Evolutionary conservation across 352 stramenopile genomes (phyloP).

Genomic region (Pythium myriotylum): DNA sequence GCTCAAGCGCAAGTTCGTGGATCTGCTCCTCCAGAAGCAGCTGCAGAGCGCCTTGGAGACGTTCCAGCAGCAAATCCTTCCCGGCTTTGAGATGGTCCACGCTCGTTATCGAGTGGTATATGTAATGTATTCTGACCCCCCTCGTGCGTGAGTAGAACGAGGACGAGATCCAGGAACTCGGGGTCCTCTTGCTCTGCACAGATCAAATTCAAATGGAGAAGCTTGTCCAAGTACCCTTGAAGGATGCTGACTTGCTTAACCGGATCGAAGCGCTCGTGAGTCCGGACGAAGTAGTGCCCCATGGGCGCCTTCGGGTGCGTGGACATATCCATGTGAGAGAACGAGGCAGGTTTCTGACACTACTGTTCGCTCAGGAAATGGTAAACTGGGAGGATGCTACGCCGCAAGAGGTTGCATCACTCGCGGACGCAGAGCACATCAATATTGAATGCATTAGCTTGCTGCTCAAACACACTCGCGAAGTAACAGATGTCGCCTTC

Average conservation of each 20-base stretch:
- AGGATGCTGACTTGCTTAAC: conserved; percentile 45
- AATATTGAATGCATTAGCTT: conserved; percentile 41
- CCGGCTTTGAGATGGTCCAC: conserved; percentile 40
- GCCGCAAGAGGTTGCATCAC: conserved; percentile 15
- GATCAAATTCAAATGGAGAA: conserved; percentile 41
- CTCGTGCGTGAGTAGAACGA: conserved; percentile 30
- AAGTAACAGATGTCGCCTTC: conserved; percentile 79
- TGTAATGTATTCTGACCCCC: neutral
- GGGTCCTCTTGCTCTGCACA: conserved; percentile 58
- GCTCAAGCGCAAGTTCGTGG: conserved; percentile 71
- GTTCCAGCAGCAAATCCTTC: conserved; percentile 73
- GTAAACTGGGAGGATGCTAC: conserved; percentile 41
- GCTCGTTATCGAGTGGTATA: neutral
- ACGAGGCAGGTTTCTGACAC: neutral
- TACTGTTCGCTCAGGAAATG: conserved; percentile 36
- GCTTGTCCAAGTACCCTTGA: conserved; percentile 42
- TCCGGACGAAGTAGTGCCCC: conserved; percentile 64
- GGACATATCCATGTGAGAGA: neutral
- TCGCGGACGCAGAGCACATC: conserved; percentile 23
- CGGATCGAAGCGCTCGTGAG: conserved; percentile 62
- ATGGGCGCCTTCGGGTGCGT: conserved; percentile 55
- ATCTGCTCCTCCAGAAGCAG: conserved; percentile 45
- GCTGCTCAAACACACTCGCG: conserved; percentile 48
- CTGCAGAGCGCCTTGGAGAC: conserved; percentile 45
- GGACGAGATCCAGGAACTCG: conserved; percentile 52